Evolutionary conservation across 345 rosid species (phyloP).

Genomic region (Populus deltoides): DNA sequence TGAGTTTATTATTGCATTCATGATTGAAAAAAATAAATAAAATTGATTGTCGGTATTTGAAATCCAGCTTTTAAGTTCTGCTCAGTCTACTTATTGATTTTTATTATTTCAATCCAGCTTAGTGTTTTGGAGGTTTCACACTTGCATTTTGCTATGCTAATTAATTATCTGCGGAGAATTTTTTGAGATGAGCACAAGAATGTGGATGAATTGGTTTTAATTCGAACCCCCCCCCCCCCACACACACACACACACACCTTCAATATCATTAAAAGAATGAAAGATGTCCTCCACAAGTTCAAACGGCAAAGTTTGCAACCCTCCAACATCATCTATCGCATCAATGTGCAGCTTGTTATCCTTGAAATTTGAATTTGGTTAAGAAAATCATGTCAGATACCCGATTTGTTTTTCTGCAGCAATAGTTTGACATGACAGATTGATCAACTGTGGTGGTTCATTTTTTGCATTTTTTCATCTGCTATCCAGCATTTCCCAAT

Average conservation of each 20-base stretch:
- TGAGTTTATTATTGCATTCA: not conserved
- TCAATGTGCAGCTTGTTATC: not conserved
- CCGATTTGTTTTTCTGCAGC: not conserved
- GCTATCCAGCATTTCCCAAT: not conserved
- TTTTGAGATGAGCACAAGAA: not conserved
- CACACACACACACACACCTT: too few relatives aligned
- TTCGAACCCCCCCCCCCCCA: not conserved
- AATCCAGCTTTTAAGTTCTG: not conserved
- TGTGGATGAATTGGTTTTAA: not conserved
- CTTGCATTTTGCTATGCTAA: not conserved
- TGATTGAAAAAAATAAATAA: not conserved
- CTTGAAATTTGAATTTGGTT: not conserved
- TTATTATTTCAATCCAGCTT: not conserved
- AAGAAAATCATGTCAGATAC: not conserved
- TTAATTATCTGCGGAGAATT: not conserved
- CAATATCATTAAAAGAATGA: not conserved
- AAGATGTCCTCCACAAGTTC: not conserved
- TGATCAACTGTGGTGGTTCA: not conserved
- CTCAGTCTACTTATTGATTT: not conserved
- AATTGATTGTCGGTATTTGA: not conserved
- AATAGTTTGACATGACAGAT: not conserved
- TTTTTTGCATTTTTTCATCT: not conserved
- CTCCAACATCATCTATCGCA: not conserved
- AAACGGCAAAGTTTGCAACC: not conserved
- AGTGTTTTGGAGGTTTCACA: not conserved